These are phyloP conservation scores for Jatropha curcas DNA, from an alignment of 345 rosid genomes.

Conservation along the genomic window DNA sequence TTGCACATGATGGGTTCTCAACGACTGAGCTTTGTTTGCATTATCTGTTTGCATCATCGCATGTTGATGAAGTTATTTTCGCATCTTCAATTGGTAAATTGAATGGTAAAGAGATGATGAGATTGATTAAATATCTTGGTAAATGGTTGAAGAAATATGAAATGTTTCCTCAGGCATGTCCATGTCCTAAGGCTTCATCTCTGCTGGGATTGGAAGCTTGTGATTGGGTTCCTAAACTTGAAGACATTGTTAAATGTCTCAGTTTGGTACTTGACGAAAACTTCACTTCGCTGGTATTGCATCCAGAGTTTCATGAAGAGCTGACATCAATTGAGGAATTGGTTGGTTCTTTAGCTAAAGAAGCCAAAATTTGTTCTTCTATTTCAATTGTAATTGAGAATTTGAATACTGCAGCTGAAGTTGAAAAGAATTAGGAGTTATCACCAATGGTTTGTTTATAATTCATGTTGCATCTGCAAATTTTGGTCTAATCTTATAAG, in stretches of 20 bases:
- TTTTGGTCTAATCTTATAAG: background rate
- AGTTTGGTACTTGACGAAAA: conserved; percentile 74
- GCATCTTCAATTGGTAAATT: conserved; percentile 59
- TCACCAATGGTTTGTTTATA: background rate
- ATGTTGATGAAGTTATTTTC: conserved; percentile 61
- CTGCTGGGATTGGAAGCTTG: conserved; percentile 57
- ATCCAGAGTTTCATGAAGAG: conserved; percentile 70
- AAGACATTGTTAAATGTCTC: conserved; percentile 57
- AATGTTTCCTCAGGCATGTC: conserved; percentile 71
- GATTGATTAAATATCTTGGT: conserved; percentile 59
- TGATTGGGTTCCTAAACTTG: conserved; percentile 77
- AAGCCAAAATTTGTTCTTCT: conserved; percentile 54
- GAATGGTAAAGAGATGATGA: conserved; percentile 63
- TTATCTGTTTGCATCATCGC: conserved; percentile 53
- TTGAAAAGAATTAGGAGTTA: conserved; percentile 28
- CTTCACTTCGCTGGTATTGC: conserved; percentile 66
- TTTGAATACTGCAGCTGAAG: conserved; percentile 44
- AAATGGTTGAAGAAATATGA: conserved; percentile 84
- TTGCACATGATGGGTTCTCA: conserved; percentile 77
- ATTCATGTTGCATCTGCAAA: background rate
- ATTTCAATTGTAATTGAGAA: conserved; percentile 45
- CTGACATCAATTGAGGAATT: conserved; percentile 48
- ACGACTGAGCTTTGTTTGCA: conserved; percentile 76
- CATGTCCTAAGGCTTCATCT: conserved; percentile 63
- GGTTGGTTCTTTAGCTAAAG: conserved; percentile 58